Evolutionary conservation across 2,329 filamentous ascomycete species (phyloP).

Genomic region (Elsinoe ampelina): DNA sequence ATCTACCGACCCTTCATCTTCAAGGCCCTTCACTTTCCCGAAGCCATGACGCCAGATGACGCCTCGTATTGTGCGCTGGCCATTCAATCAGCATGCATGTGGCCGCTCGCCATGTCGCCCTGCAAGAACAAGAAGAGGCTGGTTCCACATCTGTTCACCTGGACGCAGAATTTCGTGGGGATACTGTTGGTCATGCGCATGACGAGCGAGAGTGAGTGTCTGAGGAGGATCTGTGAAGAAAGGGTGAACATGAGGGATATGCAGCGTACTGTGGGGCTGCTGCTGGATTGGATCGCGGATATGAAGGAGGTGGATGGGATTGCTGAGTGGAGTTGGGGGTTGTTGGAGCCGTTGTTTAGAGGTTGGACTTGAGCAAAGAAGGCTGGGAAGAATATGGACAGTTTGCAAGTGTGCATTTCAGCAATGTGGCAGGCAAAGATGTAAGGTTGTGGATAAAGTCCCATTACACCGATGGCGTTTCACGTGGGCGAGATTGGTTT

Average conservation of each 20-base stretch:
- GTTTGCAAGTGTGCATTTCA: no score
- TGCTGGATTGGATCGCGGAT: slow-evolving; percentile 52
- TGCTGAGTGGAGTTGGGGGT: slow-evolving; percentile 48
- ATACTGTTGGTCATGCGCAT: slow-evolving; percentile 50
- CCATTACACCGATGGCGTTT: no score
- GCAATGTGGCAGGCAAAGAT: no score
- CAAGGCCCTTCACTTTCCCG: slow-evolving; percentile 50
- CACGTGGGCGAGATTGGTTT: no score
- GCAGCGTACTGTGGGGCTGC: slow-evolving; percentile 43
- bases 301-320: slow-evolving; percentile 46
- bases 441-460: no score
- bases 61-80: slow-evolving; percentile 47
- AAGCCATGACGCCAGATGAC: slow-evolving; percentile 46
- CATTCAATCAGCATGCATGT: slow-evolving; percentile 48
- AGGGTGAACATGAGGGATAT: slow-evolving; percentile 40
- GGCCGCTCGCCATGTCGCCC: slow-evolving; percentile 52
- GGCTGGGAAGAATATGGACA: no score
- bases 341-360: slow-evolving; percentile 38
- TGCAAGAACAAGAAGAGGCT: slow-evolving; percentile 49
- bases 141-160: slow-evolving; percentile 51
- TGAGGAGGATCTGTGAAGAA: slow-evolving; percentile 42
- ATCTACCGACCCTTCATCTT: slow-evolving; percentile 51
- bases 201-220: slow-evolving; percentile 42
- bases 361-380: neutral
- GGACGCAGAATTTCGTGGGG: slow-evolving; percentile 53